Conservation (phyloP, 1,139 yeast genomes). For the Hansenula sp. region DNA sequence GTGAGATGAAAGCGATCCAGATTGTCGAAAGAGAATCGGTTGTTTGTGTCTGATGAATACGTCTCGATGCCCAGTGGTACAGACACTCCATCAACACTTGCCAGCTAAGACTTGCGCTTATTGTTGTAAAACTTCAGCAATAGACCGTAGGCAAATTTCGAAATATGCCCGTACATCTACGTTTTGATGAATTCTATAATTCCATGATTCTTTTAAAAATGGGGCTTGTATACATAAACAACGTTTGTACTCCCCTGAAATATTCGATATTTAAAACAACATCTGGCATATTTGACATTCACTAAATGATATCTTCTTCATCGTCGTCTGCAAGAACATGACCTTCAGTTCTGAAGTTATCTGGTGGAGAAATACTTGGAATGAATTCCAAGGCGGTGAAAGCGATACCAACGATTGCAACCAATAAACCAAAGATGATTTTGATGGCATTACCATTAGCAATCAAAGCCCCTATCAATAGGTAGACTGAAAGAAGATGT, state of each 20-base stretch:
- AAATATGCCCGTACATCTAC: no score
- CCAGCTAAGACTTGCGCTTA: not conserved
- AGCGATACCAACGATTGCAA: slow-evolving; percentile 55
- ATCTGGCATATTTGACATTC: not conserved
- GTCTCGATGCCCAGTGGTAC: not conserved
- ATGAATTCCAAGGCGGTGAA: slow-evolving; percentile 63
- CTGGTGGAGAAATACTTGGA: slow-evolving; percentile 70
- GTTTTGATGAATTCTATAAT: no score
- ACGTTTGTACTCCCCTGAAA: no score
- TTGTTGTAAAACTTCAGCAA: no score
- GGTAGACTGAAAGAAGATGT: slow-evolving; percentile 40
- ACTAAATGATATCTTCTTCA: slow-evolving; percentile 24
- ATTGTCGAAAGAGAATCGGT: no score
- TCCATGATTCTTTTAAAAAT: no score
- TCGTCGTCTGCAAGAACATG: slow-evolving; percentile 22
- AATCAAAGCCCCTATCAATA: slow-evolving; percentile 61
- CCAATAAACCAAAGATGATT: slow-evolving; percentile 49
- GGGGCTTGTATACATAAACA: no score
- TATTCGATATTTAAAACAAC: not conserved
- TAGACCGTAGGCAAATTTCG: no score
- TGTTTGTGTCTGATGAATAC: no score
- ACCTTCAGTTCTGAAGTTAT: slow-evolving; percentile 43
- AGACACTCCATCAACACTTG: not conserved
- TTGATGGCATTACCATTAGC: slow-evolving; percentile 57
- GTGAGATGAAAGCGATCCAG: no score